Conservation (phyloP, 768 basidiomycete species). For the Candolleomyces efflorescens region DNA sequence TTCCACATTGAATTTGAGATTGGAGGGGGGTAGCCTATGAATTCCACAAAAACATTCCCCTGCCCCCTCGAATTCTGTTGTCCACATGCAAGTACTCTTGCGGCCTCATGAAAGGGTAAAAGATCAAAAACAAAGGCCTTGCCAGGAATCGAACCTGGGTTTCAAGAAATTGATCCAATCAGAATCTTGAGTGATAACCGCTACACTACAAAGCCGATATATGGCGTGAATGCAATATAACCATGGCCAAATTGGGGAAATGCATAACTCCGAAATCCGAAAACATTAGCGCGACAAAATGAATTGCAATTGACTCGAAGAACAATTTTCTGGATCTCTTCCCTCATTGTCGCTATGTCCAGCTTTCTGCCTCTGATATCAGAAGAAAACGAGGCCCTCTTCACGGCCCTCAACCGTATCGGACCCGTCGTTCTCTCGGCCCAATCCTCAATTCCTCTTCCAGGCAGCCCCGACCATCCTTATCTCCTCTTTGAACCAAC, state of each 20-base stretch:
- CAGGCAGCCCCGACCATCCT: conserved; percentile 22
- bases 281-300: no score
- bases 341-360: conserved; percentile 28
- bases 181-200: conserved; percentile 10
- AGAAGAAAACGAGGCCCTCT: conserved; percentile 40
- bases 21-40: no score
- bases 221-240: neutral
- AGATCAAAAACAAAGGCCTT: conserved; percentile 22
- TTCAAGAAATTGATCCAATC: conserved; percentile 23
- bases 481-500: conserved; percentile 54
- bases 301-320: neutral
- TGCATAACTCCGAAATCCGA: no score
- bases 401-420: conserved; percentile 64
- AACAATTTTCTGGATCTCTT: neutral
- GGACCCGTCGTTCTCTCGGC: conserved; percentile 66
- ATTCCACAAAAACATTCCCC: no score
- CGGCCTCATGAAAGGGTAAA: neutral
- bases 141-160: conserved; percentile 36
- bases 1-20: no score
- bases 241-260: no score
- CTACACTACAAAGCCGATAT: conserved; percentile 7
- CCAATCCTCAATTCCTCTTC: conserved; percentile 24
- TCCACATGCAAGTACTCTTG: neutral
- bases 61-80: no score
- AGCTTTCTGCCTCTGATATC: conserved; percentile 63